phyloP scores from a whole-genome alignment of 2,329 filamentous ascomycete species.

The Epichloe brachyelytri region DNA sequence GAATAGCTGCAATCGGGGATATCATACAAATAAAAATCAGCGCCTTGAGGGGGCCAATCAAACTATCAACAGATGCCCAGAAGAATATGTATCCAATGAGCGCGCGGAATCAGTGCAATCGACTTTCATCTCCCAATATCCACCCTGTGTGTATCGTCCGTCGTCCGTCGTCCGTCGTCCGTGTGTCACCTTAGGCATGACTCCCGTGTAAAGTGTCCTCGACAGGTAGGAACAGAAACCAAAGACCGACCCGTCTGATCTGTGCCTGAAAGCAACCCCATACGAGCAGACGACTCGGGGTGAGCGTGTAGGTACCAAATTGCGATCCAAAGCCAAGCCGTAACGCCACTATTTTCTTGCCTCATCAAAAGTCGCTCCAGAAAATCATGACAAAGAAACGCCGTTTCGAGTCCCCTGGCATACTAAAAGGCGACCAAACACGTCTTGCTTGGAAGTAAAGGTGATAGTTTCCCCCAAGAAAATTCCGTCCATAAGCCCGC shows the following conservation, averaged over 20 bases:
- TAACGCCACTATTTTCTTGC: constrained; percentile 2
- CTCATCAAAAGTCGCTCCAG: background rate
- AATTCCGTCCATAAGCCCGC: background rate
- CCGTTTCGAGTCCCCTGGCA: background rate
- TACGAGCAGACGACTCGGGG: background rate
- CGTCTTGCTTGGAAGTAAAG: background rate
- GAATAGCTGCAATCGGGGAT: background rate
- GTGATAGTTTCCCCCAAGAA: background rate
- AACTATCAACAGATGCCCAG: background rate
- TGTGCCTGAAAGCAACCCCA: background rate
- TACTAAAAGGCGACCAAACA: background rate
- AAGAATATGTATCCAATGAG: background rate
- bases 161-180: background rate
- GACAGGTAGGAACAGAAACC: background rate
- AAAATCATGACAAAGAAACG: background rate
- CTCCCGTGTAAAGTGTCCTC: background rate
- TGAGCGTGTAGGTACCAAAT: background rate
- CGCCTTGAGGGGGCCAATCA: background rate
- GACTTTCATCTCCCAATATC: no score
- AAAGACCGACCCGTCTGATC: background rate
- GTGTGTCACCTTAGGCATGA: background rate
- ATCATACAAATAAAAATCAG: background rate
- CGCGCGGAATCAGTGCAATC: background rate
- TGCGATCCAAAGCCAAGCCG: constrained; percentile 1
- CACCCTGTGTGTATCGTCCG: no score